Conservation (phyloP, 1,284 basidiomycete species). For the Cerrena zonata region DNA sequence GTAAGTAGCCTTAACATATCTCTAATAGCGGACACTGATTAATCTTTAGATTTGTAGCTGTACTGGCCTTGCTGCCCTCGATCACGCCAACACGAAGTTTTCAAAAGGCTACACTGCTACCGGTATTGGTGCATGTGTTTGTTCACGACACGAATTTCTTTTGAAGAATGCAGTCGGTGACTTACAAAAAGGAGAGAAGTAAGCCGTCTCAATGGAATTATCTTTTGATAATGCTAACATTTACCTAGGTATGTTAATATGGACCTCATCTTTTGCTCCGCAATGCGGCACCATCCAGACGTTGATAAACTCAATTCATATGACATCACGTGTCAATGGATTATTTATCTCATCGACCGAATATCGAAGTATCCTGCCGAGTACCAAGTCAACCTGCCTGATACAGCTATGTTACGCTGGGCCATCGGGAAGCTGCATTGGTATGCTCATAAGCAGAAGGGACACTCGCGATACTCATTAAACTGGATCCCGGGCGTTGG, state of each 20-base stretch:
- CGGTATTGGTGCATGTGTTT: conserved; percentile 18
- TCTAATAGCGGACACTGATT: neutral
- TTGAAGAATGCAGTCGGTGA: conserved; percentile 20
- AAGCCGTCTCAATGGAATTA: neutral
- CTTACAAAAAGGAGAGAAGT: conserved; percentile 24
- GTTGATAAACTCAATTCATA: too few relatives aligned
- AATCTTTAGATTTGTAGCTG: conserved; percentile 17
- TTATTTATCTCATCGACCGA: conserved; percentile 20
- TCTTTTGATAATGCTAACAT: neutral
- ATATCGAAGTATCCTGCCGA: neutral
- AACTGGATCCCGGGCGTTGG: conserved; percentile 16
- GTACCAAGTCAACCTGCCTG: conserved; percentile 6
- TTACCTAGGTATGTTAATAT: conserved; percentile 12
- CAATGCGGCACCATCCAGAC: conserved; percentile 3
- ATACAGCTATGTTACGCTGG: neutral
- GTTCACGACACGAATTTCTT: conserved; percentile 21
- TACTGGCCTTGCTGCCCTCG: conserved; percentile 13
- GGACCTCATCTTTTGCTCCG: conserved; percentile 18
- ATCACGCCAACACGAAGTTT: conserved; percentile 14
- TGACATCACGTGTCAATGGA: conserved; percentile 21
- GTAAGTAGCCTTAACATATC: conserved; percentile 8
- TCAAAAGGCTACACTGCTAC: conserved; percentile 17
- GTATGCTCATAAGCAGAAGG: neutral
- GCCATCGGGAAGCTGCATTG: conserved; percentile 15
- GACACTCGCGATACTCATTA: conserved; percentile 13